phyloP scores from a whole-genome alignment of 306 rosid species.

The Ceratonia siliqua region DNA sequence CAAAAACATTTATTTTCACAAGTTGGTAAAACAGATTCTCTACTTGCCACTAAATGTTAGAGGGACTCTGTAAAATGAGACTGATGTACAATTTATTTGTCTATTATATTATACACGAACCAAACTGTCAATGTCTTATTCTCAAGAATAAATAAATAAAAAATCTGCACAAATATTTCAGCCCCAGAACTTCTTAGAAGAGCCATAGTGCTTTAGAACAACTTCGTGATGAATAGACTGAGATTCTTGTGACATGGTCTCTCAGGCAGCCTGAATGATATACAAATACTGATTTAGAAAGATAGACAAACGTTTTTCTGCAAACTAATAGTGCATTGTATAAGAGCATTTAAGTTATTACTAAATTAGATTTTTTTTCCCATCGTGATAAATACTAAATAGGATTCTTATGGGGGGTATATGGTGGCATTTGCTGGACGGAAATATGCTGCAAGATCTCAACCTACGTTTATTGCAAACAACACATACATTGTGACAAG shows the following conservation, averaged over 20 bases:
- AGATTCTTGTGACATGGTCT: conserved; percentile 1
- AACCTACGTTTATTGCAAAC: conserved; percentile 66
- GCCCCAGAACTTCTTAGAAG: neutral
- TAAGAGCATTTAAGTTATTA: neutral
- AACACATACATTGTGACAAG: conserved; percentile 58
- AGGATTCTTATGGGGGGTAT: conserved; percentile 67
- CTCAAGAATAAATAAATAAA: too few relatives aligned
- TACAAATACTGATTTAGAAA: neutral
- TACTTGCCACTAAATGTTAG: neutral
- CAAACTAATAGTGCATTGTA: neutral
- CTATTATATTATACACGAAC: neutral
- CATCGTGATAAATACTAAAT: conserved; percentile 15
- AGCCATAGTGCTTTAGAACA: conserved; percentile 1
- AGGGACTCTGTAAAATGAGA: neutral
- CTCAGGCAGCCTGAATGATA: neutral
- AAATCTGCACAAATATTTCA: neutral
- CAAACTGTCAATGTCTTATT: conserved; percentile 8
- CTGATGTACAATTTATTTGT: neutral
- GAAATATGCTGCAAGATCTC: conserved; percentile 71
- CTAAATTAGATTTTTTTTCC: neutral
- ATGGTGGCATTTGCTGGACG: conserved; percentile 78
- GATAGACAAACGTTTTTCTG: neutral
- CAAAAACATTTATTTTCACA: neutral
- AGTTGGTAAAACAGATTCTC: neutral
- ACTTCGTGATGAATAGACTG: conserved; percentile 10